Percentiles rank a stretch among this genome's conserved stretches.
Evolutionary conservation across 768 basidiomycete species (phyloP).

Genomic region (Austroboletus festivus): DNA sequence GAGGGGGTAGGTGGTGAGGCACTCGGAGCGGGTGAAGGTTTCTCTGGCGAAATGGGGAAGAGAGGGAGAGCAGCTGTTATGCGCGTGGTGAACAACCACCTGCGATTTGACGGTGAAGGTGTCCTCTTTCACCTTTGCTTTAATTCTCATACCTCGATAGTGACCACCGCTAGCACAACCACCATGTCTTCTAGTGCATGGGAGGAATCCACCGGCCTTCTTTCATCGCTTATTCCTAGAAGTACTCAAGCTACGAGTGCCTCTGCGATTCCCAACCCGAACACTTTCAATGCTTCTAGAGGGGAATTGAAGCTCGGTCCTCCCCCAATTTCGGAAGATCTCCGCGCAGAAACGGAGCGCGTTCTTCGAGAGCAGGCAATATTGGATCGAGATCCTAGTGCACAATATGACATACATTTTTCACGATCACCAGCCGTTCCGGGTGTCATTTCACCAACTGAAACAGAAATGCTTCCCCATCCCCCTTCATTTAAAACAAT

Average conservation of each 20-base stretch:
- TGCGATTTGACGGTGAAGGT: slow-evolving; percentile 80
- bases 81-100: slow-evolving; percentile 90
- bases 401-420: slow-evolving; percentile 62
- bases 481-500: slow-evolving; percentile 79
- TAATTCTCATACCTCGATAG: slow-evolving; percentile 39
- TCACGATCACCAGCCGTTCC: slow-evolving; percentile 46
- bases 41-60: slow-evolving; percentile 76
- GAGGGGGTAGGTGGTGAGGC: slow-evolving; percentile 87
- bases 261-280: slow-evolving; percentile 53
- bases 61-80: slow-evolving; percentile 87
- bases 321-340: slow-evolving; percentile 72
- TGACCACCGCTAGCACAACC: slow-evolving; percentile 68
- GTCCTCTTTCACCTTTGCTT: not conserved
- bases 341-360: slow-evolving; percentile 78
- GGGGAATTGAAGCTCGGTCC: slow-evolving; percentile 85
- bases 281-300: slow-evolving; percentile 72
- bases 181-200: slow-evolving; percentile 62
- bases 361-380: slow-evolving; percentile 78
- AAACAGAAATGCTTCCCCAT: slow-evolving; percentile 73
- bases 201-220: slow-evolving; percentile 84
- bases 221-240: slow-evolving; percentile 74
- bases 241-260: slow-evolving; percentile 38
- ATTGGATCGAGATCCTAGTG: slow-evolving; percentile 64
- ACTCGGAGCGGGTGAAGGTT: slow-evolving; percentile 75
- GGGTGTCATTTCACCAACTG: slow-evolving; percentile 61